A percentile compares a stretch with the other conserved stretches of the same genome.
phyloP scores from a whole-genome alignment of 2,329 filamentous ascomycete species.

The Calonectria multiphialidica region DNA sequence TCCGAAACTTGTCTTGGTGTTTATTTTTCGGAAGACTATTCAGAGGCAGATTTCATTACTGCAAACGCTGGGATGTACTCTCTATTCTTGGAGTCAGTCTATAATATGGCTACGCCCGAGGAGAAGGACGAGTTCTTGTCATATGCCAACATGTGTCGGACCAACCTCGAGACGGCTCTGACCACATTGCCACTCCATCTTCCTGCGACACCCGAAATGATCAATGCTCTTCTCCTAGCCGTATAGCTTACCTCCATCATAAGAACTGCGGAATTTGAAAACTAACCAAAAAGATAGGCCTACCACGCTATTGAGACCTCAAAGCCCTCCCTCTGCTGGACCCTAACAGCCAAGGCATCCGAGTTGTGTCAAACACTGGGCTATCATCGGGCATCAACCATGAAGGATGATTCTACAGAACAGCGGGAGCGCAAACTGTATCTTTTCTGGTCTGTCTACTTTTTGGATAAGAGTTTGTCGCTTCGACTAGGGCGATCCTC shows the following conservation, averaged over 20 bases:
- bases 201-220: slow-evolving; percentile 45
- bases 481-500: slow-evolving; percentile 66
- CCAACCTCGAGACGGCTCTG: slow-evolving; percentile 48
- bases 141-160: slow-evolving; percentile 40
- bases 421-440: slow-evolving; percentile 42
- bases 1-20: slow-evolving; percentile 48
- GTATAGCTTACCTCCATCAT: slow-evolving; percentile 13
- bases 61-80: slow-evolving; percentile 48
- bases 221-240: slow-evolving; percentile 39
- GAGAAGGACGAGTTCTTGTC: slow-evolving; percentile 39
- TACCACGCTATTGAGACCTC: slow-evolving; percentile 49
- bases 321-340: slow-evolving; percentile 48
- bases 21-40: slow-evolving; percentile 48
- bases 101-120: slow-evolving; percentile 14
- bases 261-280: fast-evolving
- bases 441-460: slow-evolving; percentile 70
- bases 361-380: slow-evolving; percentile 48
- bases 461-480: slow-evolving; percentile 66
- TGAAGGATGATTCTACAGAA: slow-evolving; percentile 35
- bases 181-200: slow-evolving; percentile 48
- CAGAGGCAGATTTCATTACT: slow-evolving; percentile 49
- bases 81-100: slow-evolving; percentile 42
- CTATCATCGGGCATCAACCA: slow-evolving; percentile 44
- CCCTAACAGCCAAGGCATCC: slow-evolving; percentile 46
- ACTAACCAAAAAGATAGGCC: slow-evolving; percentile 34